These are phyloP conservation scores for Coemansia sp. DNA, from an alignment of 192 early-diverging fungal genomes.

Conservation along the genomic window DNA sequence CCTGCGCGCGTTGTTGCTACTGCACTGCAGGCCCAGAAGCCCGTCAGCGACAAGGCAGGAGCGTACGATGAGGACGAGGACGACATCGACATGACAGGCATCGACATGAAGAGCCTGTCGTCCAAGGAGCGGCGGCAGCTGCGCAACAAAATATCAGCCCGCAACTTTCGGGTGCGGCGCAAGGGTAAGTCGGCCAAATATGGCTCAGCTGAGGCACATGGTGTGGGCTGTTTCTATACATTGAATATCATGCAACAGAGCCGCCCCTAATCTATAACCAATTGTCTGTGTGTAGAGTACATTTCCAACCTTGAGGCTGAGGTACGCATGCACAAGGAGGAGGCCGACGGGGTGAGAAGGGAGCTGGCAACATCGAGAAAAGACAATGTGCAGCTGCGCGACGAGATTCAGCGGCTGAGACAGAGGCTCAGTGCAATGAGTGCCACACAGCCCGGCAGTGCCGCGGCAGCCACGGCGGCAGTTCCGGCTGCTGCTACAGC, in stretches of 20 bases:
- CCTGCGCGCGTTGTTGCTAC: not conserved
- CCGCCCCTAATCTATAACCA: not conserved
- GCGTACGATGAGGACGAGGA: constrained; percentile 16
- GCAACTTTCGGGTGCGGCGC: constrained; percentile 80
- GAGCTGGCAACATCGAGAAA: constrained; percentile 39
- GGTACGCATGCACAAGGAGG: constrained; percentile 56
- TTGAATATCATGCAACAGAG: not conserved
- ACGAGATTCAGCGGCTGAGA: constrained; percentile 31
- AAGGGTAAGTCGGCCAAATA: constrained; percentile 58
- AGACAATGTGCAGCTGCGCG: constrained; percentile 47
- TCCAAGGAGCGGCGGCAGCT: constrained; percentile 79
- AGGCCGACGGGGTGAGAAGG: constrained; percentile 51
- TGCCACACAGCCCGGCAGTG: constrained; percentile 2
- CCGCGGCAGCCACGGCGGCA: constrained; percentile 1
- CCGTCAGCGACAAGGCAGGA: not conserved
- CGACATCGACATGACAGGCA: constrained; percentile 39
- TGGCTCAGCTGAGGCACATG: too few species aligned
- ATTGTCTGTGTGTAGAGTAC: constrained; percentile 47
- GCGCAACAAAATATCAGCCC: constrained; percentile 83
- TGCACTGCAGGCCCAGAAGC: not conserved
- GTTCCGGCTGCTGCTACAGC: too few species aligned
- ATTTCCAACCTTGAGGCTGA: constrained; percentile 63
- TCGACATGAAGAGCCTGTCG: constrained; percentile 65
- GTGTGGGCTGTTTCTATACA: too few species aligned
- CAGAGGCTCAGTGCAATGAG: constrained; percentile 16